Evolutionary conservation across 2,329 filamentous ascomycete genomes (phyloP).

Genomic region (Fusarium decemcellulare): DNA sequence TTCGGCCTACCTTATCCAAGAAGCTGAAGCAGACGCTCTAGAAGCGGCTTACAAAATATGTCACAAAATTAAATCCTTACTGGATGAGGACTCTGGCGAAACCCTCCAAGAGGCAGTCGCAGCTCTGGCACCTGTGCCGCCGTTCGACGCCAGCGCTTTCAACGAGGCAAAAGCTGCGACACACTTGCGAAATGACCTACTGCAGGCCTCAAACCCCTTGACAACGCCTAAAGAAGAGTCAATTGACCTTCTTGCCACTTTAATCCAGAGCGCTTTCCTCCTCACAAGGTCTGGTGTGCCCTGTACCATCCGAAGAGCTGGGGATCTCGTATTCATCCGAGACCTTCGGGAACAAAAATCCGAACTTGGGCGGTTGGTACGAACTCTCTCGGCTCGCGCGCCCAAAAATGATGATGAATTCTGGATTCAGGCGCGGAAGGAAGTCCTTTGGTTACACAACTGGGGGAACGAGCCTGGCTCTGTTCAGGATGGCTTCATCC

Average conservation of each 20-base stretch:
- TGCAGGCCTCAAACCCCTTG: slow-evolving; percentile 73
- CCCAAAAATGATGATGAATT: slow-evolving; percentile 74
- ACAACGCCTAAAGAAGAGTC: slow-evolving; percentile 72
- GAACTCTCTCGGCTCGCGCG: slow-evolving; percentile 62
- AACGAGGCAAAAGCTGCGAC: slow-evolving; percentile 45
- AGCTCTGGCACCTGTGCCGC: slow-evolving; percentile 58
- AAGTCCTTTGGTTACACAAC: slow-evolving; percentile 80
- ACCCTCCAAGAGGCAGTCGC: slow-evolving; percentile 64
- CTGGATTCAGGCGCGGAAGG: slow-evolving; percentile 73
- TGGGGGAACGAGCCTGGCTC: slow-evolving; percentile 70
- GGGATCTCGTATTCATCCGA: slow-evolving; percentile 75
- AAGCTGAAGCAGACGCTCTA: slow-evolving; percentile 70
- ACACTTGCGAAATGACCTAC: slow-evolving; percentile 60
- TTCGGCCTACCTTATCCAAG: slow-evolving; percentile 76
- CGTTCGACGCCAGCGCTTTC: slow-evolving; percentile 39
- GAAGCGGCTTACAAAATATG: slow-evolving; percentile 73
- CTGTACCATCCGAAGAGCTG: slow-evolving; percentile 67
- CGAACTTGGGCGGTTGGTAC: slow-evolving; percentile 72
- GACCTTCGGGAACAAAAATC: slow-evolving; percentile 75
- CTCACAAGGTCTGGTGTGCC: slow-evolving; percentile 65
- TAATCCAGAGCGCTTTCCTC: slow-evolving; percentile 73
- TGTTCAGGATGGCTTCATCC: slow-evolving; percentile 58
- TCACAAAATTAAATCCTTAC: slow-evolving; percentile 66
- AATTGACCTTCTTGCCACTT: slow-evolving; percentile 72
- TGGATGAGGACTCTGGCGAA: slow-evolving; percentile 72